Base-by-base conservation (phyloP, 225 moss, liverwort and hornwort species). In the Bryoerythrophyllum caledonicum region DNA sequence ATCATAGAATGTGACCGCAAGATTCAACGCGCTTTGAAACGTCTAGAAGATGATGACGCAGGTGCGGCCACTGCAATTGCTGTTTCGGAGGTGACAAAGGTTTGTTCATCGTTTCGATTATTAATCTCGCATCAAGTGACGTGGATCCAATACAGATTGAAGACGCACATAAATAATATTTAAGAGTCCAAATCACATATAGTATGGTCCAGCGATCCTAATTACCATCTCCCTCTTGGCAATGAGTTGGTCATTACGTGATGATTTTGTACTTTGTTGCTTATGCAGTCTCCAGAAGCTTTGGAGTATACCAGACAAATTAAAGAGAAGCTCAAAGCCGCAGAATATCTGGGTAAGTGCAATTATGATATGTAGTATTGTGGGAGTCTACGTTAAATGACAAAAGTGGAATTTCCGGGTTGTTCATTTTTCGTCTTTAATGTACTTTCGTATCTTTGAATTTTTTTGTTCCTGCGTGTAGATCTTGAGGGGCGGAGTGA, bases 81-180 rank as follows among this genome's bases (percentile, higher is more conserved):
- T 63, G 93, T 93, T 65, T 93, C 90, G 34, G 93, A 93, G 74
- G 93, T 93, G 60, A 93, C 93, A 10, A 85, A 93, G 93, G 90
- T 93, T 71, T 68, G 78, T 84, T 57, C 67, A 62, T 60, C 44
- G 63, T 41, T 53, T 68, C 44, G 73, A 35, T 70, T 58, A 63
- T 25, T 61, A 46, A 30, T 63, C 5, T 81, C 38, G 38, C 48
- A 48, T 38, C 51, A 65, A 70, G 52, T 38, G 56, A 65, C 25
- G 57, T 51, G 57, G 58, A 80, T 71, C 12, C 5, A 70, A 44
- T 65, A 14, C 40, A 6, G 60, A 71, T 56, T 27, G 40, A 54
- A 60, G 46, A 68, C 67, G 16, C 16, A 57, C 49, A 26, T 40
- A 60, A 49, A 52, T 38, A 59, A 26, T 34, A 44, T 51, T 8